Base-by-base conservation (phyloP, 1,139 yeast genomes). In the Suhomyces guaymorum region DNA sequence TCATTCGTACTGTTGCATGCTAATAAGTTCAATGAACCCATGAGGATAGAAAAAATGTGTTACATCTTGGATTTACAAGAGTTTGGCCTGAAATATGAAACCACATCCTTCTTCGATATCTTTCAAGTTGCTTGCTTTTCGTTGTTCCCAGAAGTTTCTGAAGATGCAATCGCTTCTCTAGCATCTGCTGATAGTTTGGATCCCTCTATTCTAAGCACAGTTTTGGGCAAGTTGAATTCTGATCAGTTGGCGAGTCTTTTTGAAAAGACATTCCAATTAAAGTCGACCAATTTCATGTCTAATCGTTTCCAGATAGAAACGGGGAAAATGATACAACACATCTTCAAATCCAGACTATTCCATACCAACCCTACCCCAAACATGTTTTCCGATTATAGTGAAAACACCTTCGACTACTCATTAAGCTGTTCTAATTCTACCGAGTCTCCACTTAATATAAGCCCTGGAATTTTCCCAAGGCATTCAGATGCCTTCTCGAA, bases 41-140 rank as follows among this genome's bases (percentile, higher is more conserved):
- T 12, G 15, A 27, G 32, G 20, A 27, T 33, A 5, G 36, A 33
- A n/a, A 12, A 23, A 8, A 11, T 33, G 5, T 5, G 11, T 6
- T 7, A 16, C 6, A 24, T 23, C 20, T 24, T 33, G 11, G 21
- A 10, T 9, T 28, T 5, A 9, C 12, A 21, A 18, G 28, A 28
- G 24, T 10, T 9, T n/a, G 10, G 6, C 4, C 9, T 2, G 2
- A 12, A 7, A 9, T 4, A 3, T 5, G 25, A 10, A 14, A 8
- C 3, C 22, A 17, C 26, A 11, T 29, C 24, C 15, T 25, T 15
- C 12, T 28, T 32, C 21, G 28, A 26, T 22, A 25, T 26, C 7
- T 11, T 37, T 6, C 40, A 37, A 21, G 31, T n/a, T n/a, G n/a
- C n/a, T n/a, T n/a, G n/a, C n/a, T n/a, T n/a, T n/a, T n/a, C n/a